Evolutionary conservation across 345 rosid genomes (phyloP), one percentile per base, ranked within the genome.

Genomic region (Moringa oleifera): DNA sequence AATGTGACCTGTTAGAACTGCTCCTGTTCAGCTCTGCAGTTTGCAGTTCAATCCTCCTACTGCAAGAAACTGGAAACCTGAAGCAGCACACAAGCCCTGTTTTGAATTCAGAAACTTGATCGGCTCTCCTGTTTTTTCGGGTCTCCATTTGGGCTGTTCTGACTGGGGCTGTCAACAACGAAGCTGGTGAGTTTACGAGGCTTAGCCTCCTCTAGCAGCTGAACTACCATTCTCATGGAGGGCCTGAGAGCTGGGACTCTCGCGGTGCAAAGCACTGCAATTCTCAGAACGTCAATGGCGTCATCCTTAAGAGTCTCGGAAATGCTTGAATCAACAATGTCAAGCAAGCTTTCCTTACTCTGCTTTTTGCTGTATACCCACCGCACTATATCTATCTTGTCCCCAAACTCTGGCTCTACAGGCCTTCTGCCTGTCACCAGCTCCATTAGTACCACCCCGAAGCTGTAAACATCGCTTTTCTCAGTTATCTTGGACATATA

Each of bases 381-480:
- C 57, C 53, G 2, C 33, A 91, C 95, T 20, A 89, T 83, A 67
- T 85, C 95, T 67, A 65, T 78, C 63, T 74, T 73, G 58, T 89
- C 95, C 4, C 95, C 95, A 13, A 77, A 87, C 57, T 79, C 95
- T 7, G 69, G 65, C 60, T 85, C 98, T 18, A 71, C 65, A 0
- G 98, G 92, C 73, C 77, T 83, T 71, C 73, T 89, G 51, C 98
- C 95, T 0, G 95, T 86, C 23, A 82, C 89, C 78, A 91, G 58
- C 55, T 91, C 98, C 92, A 87, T 64, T 25, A 91, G 77, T 20
- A 91, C 98, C 11, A 91, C 90, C 0, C 98, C 98, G 0, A 89
- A 91, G 62, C 98, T 89, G 70, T 89, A 91, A 50, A 91, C 95
- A 4, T 91, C 98, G 1, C 90, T 87, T 82, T 89, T 89, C 82